phyloP scores from a whole-genome alignment of 2,329 filamentous ascomycete genomes.

The Fusarium pseudograminearum region DNA sequence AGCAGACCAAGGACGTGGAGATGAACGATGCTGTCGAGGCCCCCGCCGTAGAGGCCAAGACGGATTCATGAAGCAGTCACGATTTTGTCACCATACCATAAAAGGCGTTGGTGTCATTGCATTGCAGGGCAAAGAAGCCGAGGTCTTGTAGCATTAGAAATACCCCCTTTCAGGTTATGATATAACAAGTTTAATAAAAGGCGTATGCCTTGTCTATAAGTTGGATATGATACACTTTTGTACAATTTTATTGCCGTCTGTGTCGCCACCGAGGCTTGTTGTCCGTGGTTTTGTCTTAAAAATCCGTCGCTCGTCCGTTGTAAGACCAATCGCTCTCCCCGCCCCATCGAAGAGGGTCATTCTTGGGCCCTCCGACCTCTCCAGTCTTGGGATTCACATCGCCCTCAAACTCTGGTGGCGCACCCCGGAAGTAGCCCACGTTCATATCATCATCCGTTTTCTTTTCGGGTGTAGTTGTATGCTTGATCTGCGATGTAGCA shows the following conservation, averaged over 20 bases:
- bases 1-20: slow-evolving; percentile 49
- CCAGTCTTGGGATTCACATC: slow-evolving; percentile 93
- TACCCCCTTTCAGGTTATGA: slow-evolving; percentile 45
- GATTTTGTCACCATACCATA: slow-evolving; percentile 27
- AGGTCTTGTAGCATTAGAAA: slow-evolving; percentile 46
- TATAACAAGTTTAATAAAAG: slow-evolving; percentile 37
- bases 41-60: slow-evolving; percentile 28
- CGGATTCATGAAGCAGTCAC: slow-evolving; percentile 30
- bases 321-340: slow-evolving; percentile 85
- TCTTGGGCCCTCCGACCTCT: slow-evolving; percentile 96
- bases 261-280: not conserved
- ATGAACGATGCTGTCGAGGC: slow-evolving; percentile 47
- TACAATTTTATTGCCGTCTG: not conserved
- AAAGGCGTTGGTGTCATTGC: slow-evolving; percentile 45
- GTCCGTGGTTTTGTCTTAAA: slow-evolving; percentile 56
- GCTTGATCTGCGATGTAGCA: slow-evolving; percentile 41
- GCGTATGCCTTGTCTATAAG: slow-evolving; percentile 15
- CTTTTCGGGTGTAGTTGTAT: slow-evolving; percentile 37
- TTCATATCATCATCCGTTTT: slow-evolving; percentile 61
- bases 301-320: slow-evolving; percentile 95
- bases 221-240: slow-evolving; percentile 39
- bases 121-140: slow-evolving; percentile 35
- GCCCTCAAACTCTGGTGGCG: slow-evolving; percentile 91
- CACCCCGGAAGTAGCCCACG: slow-evolving; percentile 76
- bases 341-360: slow-evolving; percentile 93